A percentile compares a stretch with the other conserved stretches of the same genome.
Conservation (phyloP, 768 basidiomycete species). For the Amanita exitialis region DNA sequence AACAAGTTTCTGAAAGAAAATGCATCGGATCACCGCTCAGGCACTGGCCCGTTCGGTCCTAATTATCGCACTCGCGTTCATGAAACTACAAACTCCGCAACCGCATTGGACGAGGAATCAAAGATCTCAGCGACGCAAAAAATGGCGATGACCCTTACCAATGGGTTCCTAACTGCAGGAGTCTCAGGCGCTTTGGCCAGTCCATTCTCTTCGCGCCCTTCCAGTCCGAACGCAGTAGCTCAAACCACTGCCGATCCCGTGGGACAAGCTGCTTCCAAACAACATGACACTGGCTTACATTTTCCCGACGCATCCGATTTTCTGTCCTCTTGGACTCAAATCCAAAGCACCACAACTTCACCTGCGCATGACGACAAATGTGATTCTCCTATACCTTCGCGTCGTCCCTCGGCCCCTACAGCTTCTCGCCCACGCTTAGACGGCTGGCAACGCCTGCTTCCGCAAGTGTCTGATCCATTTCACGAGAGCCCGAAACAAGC, state of each 20-base stretch:
- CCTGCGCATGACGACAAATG: neutral
- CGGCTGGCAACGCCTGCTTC: conserved; percentile 4
- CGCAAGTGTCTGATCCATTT: neutral
- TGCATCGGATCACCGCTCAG: neutral
- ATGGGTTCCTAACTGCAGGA: neutral
- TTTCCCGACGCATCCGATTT: neutral
- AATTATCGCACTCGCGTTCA: neutral
- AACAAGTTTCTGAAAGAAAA: conserved; percentile 5
- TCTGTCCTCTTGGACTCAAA: neutral
- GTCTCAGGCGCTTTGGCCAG: neutral
- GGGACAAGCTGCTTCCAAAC: neutral
- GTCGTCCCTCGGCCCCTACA: conserved; percentile 18
- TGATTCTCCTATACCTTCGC: neutral
- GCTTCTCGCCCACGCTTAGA: conserved; percentile 15
- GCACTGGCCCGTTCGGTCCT: neutral
- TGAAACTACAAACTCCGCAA: neutral
- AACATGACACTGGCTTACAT: neutral
- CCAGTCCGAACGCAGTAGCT: neutral
- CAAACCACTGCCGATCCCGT: neutral
- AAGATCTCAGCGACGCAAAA: neutral
- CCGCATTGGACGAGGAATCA: neutral
- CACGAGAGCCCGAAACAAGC: neutral
- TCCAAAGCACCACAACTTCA: conserved; percentile 2
- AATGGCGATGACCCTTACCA: neutral
- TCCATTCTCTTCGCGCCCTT: conserved; percentile 4